Conservation (phyloP, 805 yeast genomes). For the Candida morakotiae region DNA sequence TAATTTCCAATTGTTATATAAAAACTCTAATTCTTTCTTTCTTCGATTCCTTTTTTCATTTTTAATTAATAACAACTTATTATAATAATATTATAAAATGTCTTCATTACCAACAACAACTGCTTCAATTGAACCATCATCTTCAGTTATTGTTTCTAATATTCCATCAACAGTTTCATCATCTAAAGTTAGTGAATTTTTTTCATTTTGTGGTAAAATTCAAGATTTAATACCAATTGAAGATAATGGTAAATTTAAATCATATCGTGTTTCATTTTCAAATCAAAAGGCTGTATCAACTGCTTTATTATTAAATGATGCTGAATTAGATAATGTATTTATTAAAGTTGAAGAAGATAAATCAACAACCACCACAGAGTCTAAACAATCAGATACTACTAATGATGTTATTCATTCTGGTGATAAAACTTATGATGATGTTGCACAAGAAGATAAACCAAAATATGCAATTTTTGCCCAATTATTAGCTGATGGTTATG, state of each 20-base stretch:
- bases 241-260: conserved; percentile 23
- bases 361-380: conserved; percentile 6
- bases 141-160: conserved; percentile 51
- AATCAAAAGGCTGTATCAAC: conserved; percentile 62
- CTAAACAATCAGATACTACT: conserved; percentile 10
- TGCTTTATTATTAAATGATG: conserved; percentile 67
- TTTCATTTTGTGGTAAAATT: conserved; percentile 67
- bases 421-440: conserved; percentile 40
- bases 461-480: conserved; percentile 73
- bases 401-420: conserved; percentile 23
- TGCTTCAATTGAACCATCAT: background rate
- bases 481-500: conserved; percentile 69
- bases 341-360: conserved; percentile 40
- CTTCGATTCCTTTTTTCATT: too few relatives aligned
- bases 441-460: conserved; percentile 74
- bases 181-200: conserved; percentile 58
- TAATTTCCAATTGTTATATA: too few relatives aligned
- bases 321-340: conserved; percentile 60
- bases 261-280: conserved; percentile 51
- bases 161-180: conserved; percentile 48
- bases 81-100: too few relatives aligned
- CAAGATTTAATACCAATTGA: conserved; percentile 29
- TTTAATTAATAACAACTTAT: too few relatives aligned
- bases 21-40: too few relatives aligned
- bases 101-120: too few relatives aligned